Percentiles rank a stretch among this genome's conserved stretches.
phyloP scores from a whole-genome alignment of 1,139 yeast genomes.

The Hanseniaspora sp. region DNA sequence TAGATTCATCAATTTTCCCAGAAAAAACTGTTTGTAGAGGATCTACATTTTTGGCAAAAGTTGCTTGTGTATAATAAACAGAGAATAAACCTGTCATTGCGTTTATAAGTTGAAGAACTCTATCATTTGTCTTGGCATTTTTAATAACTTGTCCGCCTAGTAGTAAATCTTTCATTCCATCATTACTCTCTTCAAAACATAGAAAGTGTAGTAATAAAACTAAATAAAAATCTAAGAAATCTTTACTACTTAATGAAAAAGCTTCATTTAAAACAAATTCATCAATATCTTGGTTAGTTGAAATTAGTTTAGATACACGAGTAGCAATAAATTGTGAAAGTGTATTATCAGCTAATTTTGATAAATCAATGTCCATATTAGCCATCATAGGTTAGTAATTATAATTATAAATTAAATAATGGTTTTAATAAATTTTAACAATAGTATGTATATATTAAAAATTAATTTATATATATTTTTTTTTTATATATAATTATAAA shows the following conservation, averaged over 20 bases:
- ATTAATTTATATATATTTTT: no score
- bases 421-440: no score
- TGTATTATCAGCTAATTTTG: background rate
- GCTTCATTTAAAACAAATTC: conserved; percentile 5
- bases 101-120: background rate
- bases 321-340: background rate
- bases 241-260: background rate
- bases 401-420: no score
- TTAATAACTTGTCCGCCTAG: background rate
- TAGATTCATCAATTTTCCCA: background rate
- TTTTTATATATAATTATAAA: no score
- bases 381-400: no score
- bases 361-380: background rate
- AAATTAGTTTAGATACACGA: background rate
- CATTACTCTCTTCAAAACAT: background rate
- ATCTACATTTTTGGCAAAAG: background rate
- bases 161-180: background rate
- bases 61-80: conserved; percentile 1
- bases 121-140: background rate
- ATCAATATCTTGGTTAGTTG: background rate
- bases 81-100: background rate
- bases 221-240: background rate
- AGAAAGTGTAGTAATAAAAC: background rate
- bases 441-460: no score
- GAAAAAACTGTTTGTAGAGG: background rate